Base-by-base conservation (phyloP, 257 asterid genomes). In the Capsicum chinense region DNA sequence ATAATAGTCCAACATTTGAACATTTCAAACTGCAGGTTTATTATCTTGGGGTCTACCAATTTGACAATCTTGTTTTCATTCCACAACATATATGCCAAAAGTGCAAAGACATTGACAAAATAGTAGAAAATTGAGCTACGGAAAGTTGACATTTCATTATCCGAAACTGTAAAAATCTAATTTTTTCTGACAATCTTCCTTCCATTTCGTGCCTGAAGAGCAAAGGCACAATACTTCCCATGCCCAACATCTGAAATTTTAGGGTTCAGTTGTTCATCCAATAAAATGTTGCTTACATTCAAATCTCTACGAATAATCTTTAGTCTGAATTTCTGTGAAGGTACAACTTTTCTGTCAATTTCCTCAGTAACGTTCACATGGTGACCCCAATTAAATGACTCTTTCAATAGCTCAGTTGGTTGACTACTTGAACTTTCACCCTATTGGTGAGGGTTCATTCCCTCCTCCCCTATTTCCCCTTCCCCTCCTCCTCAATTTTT, bases 191-290 rank as follows among this genome's bases (percentile, higher is more conserved):
- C 48, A 85, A 88, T 56, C 88, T 83, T 60, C 94, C 92, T 85
- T 89, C 91, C 89, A 90, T 89, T 59, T 92, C 93, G 64, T 90
- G 90, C 44, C 44, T 39, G 44, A 39, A 39, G 44, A 39, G 44
- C 44, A 39, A 39, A 39, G 44, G 91, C 94, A 92, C 91, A 58
- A 90, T 88, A 63, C 90, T 88, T 7, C 92, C 93, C 90, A 90
- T 86, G 47, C 92, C 95, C 94, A 21, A 93, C 83, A 3, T 93
- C 92, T 0, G 92, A 93, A 56, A 92, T 92, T 84, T 91, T 93
- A 3, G 90, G 93, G 83, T 88, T 89, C 90, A 90, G 83, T 42
- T 89, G 89, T 69, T 92, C 89, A 58, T 92, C 95, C 14, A 93
- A 88, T 81, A 91, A 68, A 6, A 91, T 88, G 33, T 90, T 93